Evolutionary conservation across 1,139 yeast genomes (phyloP), one percentile per base, ranked within the genome.

Genomic region (Pichia sp.): DNA sequence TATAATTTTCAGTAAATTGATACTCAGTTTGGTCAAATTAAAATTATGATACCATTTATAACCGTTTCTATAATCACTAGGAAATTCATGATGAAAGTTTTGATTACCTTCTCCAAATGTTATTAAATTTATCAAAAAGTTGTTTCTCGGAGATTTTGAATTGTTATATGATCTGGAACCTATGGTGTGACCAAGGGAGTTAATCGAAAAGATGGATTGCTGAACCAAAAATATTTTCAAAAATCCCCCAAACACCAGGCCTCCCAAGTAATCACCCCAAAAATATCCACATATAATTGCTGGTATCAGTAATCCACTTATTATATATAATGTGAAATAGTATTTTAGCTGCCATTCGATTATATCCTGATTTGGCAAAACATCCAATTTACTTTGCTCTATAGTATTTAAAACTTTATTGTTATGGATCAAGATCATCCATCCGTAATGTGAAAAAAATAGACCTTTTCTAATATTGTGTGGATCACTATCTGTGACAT

Each of bases 61-160:
- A 8, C 77, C 75, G 47, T 78, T 69, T 43, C 81, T 65, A 57
- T 76, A 81, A 58, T 82, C 88, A 50, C 77, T 79, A 2, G 87
- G 85, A 53, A 82, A 82, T 56, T 81, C 87, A 56, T 82, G 87
- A 58, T 82, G 90, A 57, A 77, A 82, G 57, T 81, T 81, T 52
- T 81, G 85, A 54, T 72, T 65, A 4, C 77, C 75, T 59, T 82
- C 87, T 2, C 90, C 90, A 57, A 77, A 77, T 0, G 86, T 77
- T 8, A 81, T 55, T 3, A 79, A 49, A 2, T 80, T 67, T 2
- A 79, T 59, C 5, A 80, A 44, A 49, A 64, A 53, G 42, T 69
- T 68, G 50, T 72, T 64, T 45, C 68, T 57, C n/a, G 82, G 80
- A 2, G 85, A 74, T 53, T 77, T 79, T 29, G 72, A 70, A 57